phyloP scores from a whole-genome alignment of 1,284 basidiomycete genomes.

The Papiliotrema fonsecae region DNA sequence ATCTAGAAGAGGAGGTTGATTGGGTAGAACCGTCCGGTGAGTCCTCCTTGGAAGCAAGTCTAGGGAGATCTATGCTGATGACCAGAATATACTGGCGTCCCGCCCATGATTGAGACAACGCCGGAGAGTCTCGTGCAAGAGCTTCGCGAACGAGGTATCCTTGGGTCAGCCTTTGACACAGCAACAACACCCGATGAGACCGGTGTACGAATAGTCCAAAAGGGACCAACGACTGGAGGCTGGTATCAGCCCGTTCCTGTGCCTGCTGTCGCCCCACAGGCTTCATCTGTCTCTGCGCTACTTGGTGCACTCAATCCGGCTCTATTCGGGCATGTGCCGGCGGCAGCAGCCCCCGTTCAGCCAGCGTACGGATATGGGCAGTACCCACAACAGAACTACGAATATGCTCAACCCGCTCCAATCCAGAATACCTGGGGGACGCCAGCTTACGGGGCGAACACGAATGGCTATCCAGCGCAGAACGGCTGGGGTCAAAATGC shows the following conservation, averaged over 20 bases:
- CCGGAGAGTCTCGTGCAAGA: slow-evolving; percentile 26
- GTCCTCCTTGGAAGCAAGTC: too few species aligned
- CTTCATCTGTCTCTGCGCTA: not conserved
- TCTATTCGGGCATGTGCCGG: not conserved
- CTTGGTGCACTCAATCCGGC: not conserved
- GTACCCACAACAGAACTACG: not conserved
- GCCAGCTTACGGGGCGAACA: too few species aligned
- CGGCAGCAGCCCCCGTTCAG: not conserved
- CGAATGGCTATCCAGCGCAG: too few species aligned
- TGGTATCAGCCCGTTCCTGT: too few species aligned
- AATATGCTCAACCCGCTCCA: too few species aligned
- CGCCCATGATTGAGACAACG: slow-evolving; percentile 9
- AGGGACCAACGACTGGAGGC: not conserved
- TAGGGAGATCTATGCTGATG: not conserved
- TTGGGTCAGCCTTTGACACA: slow-evolving; percentile 14
- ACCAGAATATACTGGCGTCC: not conserved
- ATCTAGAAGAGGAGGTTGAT: slow-evolving; percentile 22
- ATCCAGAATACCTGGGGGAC: too few species aligned
- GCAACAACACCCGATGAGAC: slow-evolving; percentile 20
- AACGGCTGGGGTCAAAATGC: too few species aligned
- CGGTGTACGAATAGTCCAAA: slow-evolving; percentile 13
- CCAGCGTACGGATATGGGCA: not conserved
- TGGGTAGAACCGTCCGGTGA: slow-evolving; percentile 35
- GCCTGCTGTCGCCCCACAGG: not conserved
- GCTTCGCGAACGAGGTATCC: slow-evolving; percentile 26